phyloP scores from a whole-genome alignment of 495 filamentous ascomycete genomes.

The Neurospora pannonica region DNA sequence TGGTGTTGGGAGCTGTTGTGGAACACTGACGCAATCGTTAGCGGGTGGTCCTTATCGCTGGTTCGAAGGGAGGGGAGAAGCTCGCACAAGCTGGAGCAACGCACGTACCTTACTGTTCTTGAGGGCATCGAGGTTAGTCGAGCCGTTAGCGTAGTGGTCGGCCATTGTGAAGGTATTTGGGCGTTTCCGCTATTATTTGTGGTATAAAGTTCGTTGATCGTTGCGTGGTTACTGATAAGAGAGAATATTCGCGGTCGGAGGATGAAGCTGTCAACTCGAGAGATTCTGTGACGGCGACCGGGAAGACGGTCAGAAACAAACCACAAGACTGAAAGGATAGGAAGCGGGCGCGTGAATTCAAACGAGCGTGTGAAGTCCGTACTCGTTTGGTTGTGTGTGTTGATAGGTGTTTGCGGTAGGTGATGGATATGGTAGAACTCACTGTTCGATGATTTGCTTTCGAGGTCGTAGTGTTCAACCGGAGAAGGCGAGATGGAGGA shows the following conservation, averaged over 20 bases:
- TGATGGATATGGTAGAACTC: neutral
- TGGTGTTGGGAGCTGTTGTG: constrained; percentile 7
- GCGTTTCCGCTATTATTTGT: constrained; percentile 3
- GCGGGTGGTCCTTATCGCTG: constrained; percentile 7
- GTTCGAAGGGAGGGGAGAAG: neutral
- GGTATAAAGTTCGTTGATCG: neutral
- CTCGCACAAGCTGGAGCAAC: neutral
- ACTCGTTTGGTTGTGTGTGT: neutral
- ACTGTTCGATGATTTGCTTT: neutral
- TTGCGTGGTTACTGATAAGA: neutral
- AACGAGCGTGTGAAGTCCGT: neutral
- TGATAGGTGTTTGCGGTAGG: neutral
- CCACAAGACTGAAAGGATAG: neutral
- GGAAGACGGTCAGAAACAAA: neutral
- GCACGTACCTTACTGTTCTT: constrained; percentile 41
- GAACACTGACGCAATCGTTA: constrained; percentile 24
- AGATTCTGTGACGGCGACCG: neutral
- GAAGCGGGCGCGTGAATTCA: neutral
- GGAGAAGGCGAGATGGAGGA: neutral
- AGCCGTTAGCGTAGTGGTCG: constrained; percentile 7
- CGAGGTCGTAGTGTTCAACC: neutral
- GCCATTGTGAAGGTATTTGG: constrained; percentile 22
- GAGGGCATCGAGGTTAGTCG: constrained; percentile 23
- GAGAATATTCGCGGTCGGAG: neutral
- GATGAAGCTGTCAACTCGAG: neutral